Evolutionary conservation across 306 rosid species (phyloP).

Genomic region (Bauhinia variegata): DNA sequence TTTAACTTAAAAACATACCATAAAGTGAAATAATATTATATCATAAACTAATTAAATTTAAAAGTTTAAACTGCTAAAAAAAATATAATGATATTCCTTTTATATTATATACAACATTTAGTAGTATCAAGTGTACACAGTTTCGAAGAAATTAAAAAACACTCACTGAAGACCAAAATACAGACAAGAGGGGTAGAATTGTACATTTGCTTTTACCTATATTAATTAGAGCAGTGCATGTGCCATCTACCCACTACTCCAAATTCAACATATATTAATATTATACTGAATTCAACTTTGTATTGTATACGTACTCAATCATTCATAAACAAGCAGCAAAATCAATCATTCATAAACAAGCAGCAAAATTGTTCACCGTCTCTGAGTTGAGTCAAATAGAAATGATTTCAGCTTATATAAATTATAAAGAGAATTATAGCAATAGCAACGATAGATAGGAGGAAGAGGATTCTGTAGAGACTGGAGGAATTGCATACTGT

Average conservation of each 20-base stretch:
- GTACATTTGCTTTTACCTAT: background rate
- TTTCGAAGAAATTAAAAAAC: background rate
- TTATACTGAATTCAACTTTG: conserved; percentile 2
- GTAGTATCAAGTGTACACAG: background rate
- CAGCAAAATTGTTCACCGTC: conserved; percentile 34
- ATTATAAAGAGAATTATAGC: conserved; percentile 3
- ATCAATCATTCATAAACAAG: conserved; percentile 29
- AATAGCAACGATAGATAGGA: background rate
- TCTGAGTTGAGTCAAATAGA: conserved; percentile 19
- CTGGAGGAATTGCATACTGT: conserved; percentile 22
- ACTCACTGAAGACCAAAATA: background rate
- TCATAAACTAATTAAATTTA: too few relatives aligned
- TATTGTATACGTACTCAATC: conserved; percentile 25
- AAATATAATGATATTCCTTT: too few relatives aligned
- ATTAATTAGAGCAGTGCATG: conserved; percentile 23
- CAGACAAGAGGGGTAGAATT: too few relatives aligned
- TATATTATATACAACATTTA: too few relatives aligned
- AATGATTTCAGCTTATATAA: conserved; percentile 5
- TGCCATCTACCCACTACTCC: conserved; percentile 20
- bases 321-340: conserved; percentile 31
- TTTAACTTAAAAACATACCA: too few relatives aligned
- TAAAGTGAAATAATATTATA: too few relatives aligned
- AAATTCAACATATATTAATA: conserved; percentile 21
- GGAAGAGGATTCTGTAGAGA: background rate
- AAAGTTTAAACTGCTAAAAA: conserved; percentile 17